Evolutionary conservation across 176 grass and related monocot species (phyloP).

Genomic region (Aegilops umbellulata): DNA sequence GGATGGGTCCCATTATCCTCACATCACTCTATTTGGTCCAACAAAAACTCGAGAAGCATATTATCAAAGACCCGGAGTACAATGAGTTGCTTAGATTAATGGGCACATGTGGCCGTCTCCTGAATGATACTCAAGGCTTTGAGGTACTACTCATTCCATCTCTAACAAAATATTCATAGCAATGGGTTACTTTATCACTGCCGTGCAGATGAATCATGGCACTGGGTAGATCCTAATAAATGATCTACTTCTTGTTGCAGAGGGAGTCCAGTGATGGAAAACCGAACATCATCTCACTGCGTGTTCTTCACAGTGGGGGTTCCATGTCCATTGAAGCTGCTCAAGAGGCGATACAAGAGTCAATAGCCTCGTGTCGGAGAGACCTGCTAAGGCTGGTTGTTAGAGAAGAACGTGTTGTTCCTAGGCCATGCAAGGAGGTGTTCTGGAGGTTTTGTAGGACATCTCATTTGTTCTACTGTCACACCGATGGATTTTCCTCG

Average conservation of each 20-base stretch:
- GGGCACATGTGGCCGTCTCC: conserved; percentile 51
- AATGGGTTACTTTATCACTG: too few species aligned
- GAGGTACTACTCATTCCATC: conserved; percentile 45
- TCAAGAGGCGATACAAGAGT: conserved; percentile 2
- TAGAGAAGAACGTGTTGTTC: conserved; percentile 29
- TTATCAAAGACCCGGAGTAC: conserved; percentile 44
- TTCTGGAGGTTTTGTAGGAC: conserved; percentile 66
- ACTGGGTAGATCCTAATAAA: too few species aligned
- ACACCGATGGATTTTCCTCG: conserved; percentile 49
- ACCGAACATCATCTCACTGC: conserved; percentile 18
- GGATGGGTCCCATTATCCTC: conserved; percentile 58
- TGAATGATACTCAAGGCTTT: conserved; percentile 56
- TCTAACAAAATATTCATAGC: too few species aligned
- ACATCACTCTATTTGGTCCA: conserved; percentile 59
- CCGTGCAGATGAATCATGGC: too few species aligned
- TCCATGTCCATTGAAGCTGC: conserved; percentile 33
- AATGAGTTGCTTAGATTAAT: conserved; percentile 47
- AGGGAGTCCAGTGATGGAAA: conserved; percentile 51
- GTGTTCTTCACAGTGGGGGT: not conserved
- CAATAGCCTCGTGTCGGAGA: conserved; percentile 4
- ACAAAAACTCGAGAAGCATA: conserved; percentile 26
- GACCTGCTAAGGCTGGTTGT: conserved; percentile 25
- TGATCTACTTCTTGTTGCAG: conserved; percentile 17
- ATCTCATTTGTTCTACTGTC: conserved; percentile 52
- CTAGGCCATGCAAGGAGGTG: not conserved